Evolutionary conservation across 371 early-diverging fungal species (phyloP), one percentile per base, ranked within the genome.

Genomic region (Phascolomyces articulosus): DNA sequence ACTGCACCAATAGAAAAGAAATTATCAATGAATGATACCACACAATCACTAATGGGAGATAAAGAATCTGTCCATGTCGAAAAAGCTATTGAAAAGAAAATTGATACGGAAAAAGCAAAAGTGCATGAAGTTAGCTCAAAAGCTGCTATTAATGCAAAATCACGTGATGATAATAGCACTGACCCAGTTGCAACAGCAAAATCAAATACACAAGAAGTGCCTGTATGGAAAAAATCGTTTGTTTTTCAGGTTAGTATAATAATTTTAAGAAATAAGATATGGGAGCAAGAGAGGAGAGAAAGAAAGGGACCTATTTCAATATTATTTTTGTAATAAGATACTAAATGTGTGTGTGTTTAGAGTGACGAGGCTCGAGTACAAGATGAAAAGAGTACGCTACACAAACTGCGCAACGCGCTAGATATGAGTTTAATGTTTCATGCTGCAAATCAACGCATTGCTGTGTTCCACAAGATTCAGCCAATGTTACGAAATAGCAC

Each of bases 401-500:
- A 49, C 34, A 77, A 66, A 48, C 29, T 80, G 16, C 68, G 72
- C 10, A 63, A 68, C 18, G 72, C 75, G 4, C 68, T 80, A 16
- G 80, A 80, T 47, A 72, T 73, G 13, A 70, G 65, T 4, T 54
- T 80, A 10, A 77, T 69, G 9, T 77, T 77, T 56, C 78, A 77
- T 64, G 63, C 61, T 21, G 77, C 69, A 24, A 67, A 71, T 34
- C 69, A 72, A 24, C 65, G 59, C 6, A 66, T 73, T 40, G 68
- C 69, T n/a, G 44, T 77, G 57, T 80, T 73, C 51, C 75, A 77
- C 63, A 73, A 77, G 47, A 66, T 77, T 23, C 70, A 75, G 65
- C 54, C 72, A 3, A 66, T 69, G 20, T 55, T 80, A 26, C 67
- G 74, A 34, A 77, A 71, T 34, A 66, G 68, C 0, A 77, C 78